These are phyloP conservation scores for Polyrhizophydium stewartii DNA, from an alignment of 371 early-diverging fungal genomes.

Conservation along the genomic window DNA sequence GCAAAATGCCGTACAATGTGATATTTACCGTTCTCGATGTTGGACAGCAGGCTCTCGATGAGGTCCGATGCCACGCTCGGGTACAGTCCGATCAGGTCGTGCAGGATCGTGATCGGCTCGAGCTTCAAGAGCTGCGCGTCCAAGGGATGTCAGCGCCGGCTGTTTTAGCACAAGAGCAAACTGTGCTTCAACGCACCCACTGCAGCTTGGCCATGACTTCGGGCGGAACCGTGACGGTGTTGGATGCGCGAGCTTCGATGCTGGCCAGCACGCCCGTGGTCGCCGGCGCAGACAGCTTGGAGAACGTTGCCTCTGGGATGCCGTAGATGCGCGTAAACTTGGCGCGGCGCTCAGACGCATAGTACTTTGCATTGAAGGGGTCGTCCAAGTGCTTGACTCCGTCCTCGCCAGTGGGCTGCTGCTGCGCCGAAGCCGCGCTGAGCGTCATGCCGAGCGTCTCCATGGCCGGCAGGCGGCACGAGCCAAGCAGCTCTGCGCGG, in stretches of 20 bases:
- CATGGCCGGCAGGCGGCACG: conserved; percentile 30
- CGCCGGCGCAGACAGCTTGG: conserved; percentile 14
- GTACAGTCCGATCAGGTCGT: conserved; percentile 27
- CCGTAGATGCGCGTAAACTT: conserved; percentile 35
- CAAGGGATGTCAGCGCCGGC: neutral
- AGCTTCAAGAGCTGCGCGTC: conserved; percentile 21
- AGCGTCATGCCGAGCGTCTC: conserved; percentile 8
- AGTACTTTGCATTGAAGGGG: conserved; percentile 40
- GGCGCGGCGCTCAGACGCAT: conserved; percentile 32
- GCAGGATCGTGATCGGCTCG: conserved; percentile 32
- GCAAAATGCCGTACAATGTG: neutral
- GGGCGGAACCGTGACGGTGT: conserved; percentile 6
- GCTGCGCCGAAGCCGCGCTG: neutral
- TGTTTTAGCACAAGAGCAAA: neutral
- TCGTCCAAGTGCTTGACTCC: conserved; percentile 16
- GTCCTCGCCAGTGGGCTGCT: neutral
- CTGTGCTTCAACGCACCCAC: conserved; percentile 23
- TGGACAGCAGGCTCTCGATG: conserved; percentile 16
- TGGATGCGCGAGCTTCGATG: conserved; percentile 18
- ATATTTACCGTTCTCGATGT: conserved; percentile 20
- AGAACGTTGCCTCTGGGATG: conserved; percentile 25
- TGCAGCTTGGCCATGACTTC: conserved; percentile 19
- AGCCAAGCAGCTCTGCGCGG: conserved; percentile 20
- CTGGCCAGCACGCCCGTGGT: conserved; percentile 25
- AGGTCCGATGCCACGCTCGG: conserved; percentile 20